A percentile compares a stretch with the other conserved stretches of the same genome.
Evolutionary conservation across 1,284 basidiomycete species (phyloP).

Genomic region (Earliella scabrosa): DNA sequence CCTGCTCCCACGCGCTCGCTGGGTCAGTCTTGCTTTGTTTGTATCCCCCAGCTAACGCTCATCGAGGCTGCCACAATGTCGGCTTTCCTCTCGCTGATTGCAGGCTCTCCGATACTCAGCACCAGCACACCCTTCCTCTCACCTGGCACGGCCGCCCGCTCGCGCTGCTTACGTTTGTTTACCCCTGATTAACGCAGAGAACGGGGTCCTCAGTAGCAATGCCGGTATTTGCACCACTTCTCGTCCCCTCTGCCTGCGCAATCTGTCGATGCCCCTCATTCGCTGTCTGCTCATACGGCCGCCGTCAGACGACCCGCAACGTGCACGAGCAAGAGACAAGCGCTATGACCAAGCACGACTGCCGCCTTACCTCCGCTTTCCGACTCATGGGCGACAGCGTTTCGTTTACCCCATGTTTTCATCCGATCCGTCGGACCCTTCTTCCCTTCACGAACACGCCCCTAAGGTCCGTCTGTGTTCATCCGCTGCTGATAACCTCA

Average conservation of each 20-base stretch:
- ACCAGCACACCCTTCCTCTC: too few species aligned
- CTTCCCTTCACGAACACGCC: conserved; percentile 4
- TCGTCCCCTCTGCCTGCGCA: background rate
- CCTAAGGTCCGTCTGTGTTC: conserved; percentile 7
- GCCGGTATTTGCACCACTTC: background rate
- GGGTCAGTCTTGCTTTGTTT: conserved; percentile 4
- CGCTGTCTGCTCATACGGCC: background rate
- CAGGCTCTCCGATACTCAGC: background rate
- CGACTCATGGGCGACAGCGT: conserved; percentile 5
- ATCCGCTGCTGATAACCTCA: conserved; percentile 16
- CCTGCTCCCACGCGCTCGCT: conserved; percentile 9
- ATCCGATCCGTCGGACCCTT: conserved; percentile 17
- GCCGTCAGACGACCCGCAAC: conserved; percentile 8
- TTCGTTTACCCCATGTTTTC: conserved; percentile 6
- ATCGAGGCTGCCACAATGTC: background rate
- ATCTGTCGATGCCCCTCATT: background rate
- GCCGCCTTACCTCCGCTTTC: conserved; percentile 21
- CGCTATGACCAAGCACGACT: background rate
- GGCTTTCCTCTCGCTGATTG: background rate
- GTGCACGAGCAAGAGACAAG: conserved; percentile 1
- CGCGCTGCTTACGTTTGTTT: too few species aligned
- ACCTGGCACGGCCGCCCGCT: background rate
- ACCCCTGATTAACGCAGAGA: background rate
- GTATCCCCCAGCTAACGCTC: background rate
- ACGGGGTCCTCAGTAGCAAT: background rate